Evolutionary conservation across 208 protist genomes (phyloP), one percentile per base, ranked within the genome.

Genomic region (Wallacemonas collosoma): DNA sequence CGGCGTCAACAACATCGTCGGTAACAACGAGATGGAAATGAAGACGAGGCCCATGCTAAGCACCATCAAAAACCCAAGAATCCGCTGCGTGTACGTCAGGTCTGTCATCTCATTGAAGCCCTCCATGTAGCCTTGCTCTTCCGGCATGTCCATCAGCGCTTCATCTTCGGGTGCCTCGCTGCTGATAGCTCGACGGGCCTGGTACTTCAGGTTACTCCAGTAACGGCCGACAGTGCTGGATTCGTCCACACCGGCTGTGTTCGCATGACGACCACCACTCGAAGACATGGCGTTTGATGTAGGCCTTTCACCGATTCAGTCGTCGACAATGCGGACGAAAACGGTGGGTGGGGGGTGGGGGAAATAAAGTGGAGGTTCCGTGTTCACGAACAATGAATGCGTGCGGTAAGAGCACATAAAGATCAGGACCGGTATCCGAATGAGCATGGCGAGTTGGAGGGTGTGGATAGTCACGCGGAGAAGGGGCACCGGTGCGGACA

Each of bases 31-130:
- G 67, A 98, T 51, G 9, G 81, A 5, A 50, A 96, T 85, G 72
- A 93, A 96, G 2, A 93, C 71, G 38, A 95, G 53, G 11, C 95
- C 93, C 87, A 96, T 97, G 50, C 77, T 86, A 61, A 98, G 76
- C 12, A 80, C 58, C 50, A 93, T 72, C n/a, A 91, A 80, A 67
- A 98, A 98, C 17, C 86, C 90, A 4, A 80, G 66, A 70, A 98
- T 79, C 38, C 93, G 81, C 80, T 98, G 87, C 53, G 74, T 72
- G 79, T 91, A 94, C 35, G 83, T 84, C n/a, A 98, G 77, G 35
- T 88, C 67, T 2, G 87, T 76, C 79, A 95, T 88, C 67, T 94
- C 90, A 12, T 79, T 81, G 4, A 92, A 39, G 2, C 78, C 81
- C 2, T 84, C 80, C 43, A 79, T 47, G 44, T 87, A 81, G 38